phyloP scores from a whole-genome alignment of 129 eudicot genomes.

The Logfia minima region DNA sequence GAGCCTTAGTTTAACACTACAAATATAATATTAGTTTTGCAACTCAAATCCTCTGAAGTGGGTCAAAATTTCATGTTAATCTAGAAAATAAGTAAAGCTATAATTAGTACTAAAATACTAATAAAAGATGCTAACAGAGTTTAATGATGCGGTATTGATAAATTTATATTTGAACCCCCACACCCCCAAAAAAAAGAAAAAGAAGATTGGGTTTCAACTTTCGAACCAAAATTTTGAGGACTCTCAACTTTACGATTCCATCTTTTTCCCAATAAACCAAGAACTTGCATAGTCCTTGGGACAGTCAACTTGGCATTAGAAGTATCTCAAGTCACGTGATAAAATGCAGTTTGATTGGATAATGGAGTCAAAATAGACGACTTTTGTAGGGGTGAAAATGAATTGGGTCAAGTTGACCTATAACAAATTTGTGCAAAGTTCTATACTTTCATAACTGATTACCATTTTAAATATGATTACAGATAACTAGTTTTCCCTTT shows the following conservation, averaged over 20 bases:
- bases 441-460: neutral
- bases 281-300: neutral
- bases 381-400: neutral
- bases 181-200: neutral
- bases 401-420: neutral
- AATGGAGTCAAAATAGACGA: neutral
- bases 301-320: neutral
- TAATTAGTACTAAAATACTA: neutral
- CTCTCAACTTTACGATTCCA: no score
- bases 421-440: neutral
- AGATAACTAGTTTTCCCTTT: neutral
- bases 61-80: neutral
- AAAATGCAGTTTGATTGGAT: neutral
- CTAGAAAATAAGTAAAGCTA: neutral
- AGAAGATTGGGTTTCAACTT: neutral
- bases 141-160: no score
- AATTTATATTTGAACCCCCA: neutral
- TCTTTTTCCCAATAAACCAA: no score
- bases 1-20: no score
- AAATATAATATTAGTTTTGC: neutral
- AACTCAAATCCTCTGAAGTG: neutral
- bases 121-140: no score
- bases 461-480: neutral
- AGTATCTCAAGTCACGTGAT: neutral
- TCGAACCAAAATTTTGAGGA: neutral